Evolutionary conservation across 2,329 filamentous ascomycete genomes (phyloP), one percentile per base, ranked within the genome.

Genomic region (Penicillium nordicum): DNA sequence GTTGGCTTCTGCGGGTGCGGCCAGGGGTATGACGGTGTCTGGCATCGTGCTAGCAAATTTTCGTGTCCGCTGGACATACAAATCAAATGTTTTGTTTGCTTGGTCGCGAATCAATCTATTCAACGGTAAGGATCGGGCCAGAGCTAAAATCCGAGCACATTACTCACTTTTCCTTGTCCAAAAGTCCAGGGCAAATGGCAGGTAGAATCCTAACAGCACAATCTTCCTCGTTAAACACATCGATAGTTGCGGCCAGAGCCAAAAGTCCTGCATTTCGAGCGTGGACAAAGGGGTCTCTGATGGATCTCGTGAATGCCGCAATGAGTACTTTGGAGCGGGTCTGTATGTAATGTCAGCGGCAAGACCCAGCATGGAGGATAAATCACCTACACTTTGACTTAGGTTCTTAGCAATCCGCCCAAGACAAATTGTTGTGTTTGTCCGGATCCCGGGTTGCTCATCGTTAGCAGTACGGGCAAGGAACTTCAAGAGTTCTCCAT

Each of bases 391-490:
- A 62, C 77, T 79, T 1, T 83, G 80, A 1, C 91, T 90, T 1
- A 99, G 80, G 66, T 96, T 89, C 66, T 91, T 92, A 14, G 94
- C 92, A 65, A 99, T 97, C 69, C 97, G 97, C 23, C 94, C 94
- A 0, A 99, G 78, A 70, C 93, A 97, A 54, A 99, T 99, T 1
- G 94, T 99, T 0, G 94, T 99, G 72, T 99, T 99, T 9, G 94
- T 99, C 59, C 94, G 85, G 63, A 99, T 99, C 0, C 94, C 94
- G 1, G 94, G 92, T 69, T 99, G 93, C 67, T 97, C 94, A 61
- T 99, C 94, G 66, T 97, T 99, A 44, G 94, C 92, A 1, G 93
- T 97, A 73, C 96, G 97, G 42, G 94, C 94, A 29, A 99, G 82
- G 69, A 96, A 88, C 66, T 89, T 89, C 23, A 99, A 79, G 11